phyloP scores from a whole-genome alignment of 2,329 filamentous ascomycete species.

The Colletotrichum sp. region DNA sequence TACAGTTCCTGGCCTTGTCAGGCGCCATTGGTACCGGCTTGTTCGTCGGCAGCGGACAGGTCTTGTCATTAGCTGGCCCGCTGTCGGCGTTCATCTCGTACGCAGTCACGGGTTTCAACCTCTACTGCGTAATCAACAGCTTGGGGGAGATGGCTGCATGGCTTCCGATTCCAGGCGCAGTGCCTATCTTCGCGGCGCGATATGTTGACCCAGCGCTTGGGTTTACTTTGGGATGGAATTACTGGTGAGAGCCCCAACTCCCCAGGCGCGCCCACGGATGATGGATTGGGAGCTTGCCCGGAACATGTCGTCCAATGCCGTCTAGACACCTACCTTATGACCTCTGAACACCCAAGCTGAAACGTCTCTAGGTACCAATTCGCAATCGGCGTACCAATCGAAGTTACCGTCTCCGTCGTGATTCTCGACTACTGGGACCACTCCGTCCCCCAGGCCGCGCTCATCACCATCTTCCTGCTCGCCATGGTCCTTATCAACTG shows the following conservation, averaged over 20 bases:
- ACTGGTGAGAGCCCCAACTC: constrained; percentile 35
- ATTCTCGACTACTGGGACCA: constrained; percentile 51
- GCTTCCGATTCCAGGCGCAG: constrained; percentile 62
- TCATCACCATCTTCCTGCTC: constrained; percentile 42
- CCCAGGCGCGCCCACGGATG: too few species aligned
- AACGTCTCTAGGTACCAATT: constrained; percentile 39
- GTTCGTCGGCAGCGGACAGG: constrained; percentile 48
- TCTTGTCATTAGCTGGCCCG: constrained; percentile 46
- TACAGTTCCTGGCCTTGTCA: constrained; percentile 47
- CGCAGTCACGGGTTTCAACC: constrained; percentile 48
- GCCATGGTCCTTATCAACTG: constrained; percentile 43
- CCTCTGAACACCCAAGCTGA: not conserved
- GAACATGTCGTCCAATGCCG: not conserved
- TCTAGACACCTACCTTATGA: not conserved
- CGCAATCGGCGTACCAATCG: constrained; percentile 54
- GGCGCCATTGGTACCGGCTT: constrained; percentile 49
- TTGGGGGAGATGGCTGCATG: constrained; percentile 67
- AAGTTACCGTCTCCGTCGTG: constrained; percentile 50
- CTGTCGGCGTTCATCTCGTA: constrained; percentile 47
- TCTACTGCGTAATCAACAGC: constrained; percentile 53
- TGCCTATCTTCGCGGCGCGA: constrained; percentile 54
- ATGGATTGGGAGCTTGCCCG: too few species aligned
- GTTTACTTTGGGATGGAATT: constrained; percentile 57
- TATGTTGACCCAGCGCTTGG: constrained; percentile 52
- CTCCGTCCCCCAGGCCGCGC: constrained; percentile 29